Base-by-base conservation (phyloP, 1,284 basidiomycete species). In the Cryptococcus sp. region DNA sequence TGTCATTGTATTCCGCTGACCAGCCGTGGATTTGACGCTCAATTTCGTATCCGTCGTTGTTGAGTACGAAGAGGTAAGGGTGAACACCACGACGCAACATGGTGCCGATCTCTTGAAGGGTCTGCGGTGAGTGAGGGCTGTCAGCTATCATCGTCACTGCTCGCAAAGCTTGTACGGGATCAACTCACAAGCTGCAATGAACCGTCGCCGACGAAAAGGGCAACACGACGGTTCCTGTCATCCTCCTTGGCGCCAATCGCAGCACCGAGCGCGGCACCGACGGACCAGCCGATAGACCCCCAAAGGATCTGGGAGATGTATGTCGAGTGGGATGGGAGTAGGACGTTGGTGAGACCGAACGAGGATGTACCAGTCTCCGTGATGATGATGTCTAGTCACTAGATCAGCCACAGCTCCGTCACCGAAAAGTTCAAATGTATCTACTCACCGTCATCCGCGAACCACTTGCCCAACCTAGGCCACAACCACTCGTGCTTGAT, bases 11-110 rank as follows among this genome's bases (percentile, higher is more conserved):
- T 51, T 73, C 62, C 13, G 75, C 74, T 8, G 64, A 66, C 55
- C 64, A 66, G 49, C 76, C 79, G 71, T 79, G 69, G 53, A 79
- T 83, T 69, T 84, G 85, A 20, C 89, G 83, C 80, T 96, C 93
- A 61, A 95, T 93, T 45, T 87, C 87, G 75, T 93, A 93, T 0
- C 93, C 93, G 53, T 86, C 85, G 78, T 96, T 94, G 81, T 93
- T 93, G 57, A 96, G 80, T 16, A 97, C 81, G 53, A 81, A 81
- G 46, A 81, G 63, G 66, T 80, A 79, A 0, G 80, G 80, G 50
- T 63, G 73, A 23, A 80, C 66, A 19, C 74, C 76, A 47, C 74
- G 69, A 47, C 78, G 71, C 50, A 82, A 73, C 79, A 82, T 80
- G 1, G 81, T 82, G 11, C 78, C 77, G 50, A 83, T 77, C 65